Evolutionary conservation across 768 basidiomycete genomes (phyloP).

Genomic region (Mycena olivaceomarginata): DNA sequence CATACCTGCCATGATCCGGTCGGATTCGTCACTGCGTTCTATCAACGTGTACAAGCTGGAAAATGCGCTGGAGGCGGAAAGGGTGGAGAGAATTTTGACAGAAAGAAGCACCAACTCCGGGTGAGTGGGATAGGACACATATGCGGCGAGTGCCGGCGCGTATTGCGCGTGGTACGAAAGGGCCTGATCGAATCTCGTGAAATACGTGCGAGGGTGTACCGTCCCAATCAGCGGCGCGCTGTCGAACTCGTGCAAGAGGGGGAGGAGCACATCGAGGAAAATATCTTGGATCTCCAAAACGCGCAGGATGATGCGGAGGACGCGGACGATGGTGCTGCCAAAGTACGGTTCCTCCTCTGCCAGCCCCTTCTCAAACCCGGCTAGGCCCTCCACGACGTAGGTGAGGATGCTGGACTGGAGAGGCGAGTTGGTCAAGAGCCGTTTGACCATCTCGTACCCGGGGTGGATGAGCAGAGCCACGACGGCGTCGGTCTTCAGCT

Average conservation of each 20-base stretch:
- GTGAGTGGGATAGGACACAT: slow-evolving; percentile 83
- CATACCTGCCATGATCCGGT: slow-evolving; percentile 79
- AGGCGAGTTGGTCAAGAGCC: slow-evolving; percentile 82
- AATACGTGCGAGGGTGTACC: slow-evolving; percentile 79
- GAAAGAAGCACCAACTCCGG: slow-evolving; percentile 85
- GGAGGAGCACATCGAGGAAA: slow-evolving; percentile 92
- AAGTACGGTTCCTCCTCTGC: slow-evolving; percentile 84
- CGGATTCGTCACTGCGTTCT: slow-evolving; percentile 87
- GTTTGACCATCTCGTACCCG: slow-evolving; percentile 90
- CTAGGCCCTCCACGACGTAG: slow-evolving; percentile 88
- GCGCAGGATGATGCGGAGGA: slow-evolving; percentile 88
- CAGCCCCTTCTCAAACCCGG: slow-evolving; percentile 83
- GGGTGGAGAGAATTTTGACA: slow-evolving; percentile 82
- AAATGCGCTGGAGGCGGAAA: slow-evolving; percentile 82
- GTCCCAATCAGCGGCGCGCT: slow-evolving; percentile 72
- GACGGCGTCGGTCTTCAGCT: slow-evolving; percentile 71
- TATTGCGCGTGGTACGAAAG: slow-evolving; percentile 81
- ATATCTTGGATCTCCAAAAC: slow-evolving; percentile 91
- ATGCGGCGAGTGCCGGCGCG: slow-evolving; percentile 89
- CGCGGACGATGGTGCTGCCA: slow-evolving; percentile 84
- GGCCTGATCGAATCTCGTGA: slow-evolving; percentile 84
- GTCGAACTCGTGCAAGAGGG: slow-evolving; percentile 81
- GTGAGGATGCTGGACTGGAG: slow-evolving; percentile 86
- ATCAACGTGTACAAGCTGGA: slow-evolving; percentile 87
- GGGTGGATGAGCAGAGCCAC: slow-evolving; percentile 83